phyloP scores from a whole-genome alignment of 2,329 filamentous ascomycete species.

The Byssothecium circinans region DNA sequence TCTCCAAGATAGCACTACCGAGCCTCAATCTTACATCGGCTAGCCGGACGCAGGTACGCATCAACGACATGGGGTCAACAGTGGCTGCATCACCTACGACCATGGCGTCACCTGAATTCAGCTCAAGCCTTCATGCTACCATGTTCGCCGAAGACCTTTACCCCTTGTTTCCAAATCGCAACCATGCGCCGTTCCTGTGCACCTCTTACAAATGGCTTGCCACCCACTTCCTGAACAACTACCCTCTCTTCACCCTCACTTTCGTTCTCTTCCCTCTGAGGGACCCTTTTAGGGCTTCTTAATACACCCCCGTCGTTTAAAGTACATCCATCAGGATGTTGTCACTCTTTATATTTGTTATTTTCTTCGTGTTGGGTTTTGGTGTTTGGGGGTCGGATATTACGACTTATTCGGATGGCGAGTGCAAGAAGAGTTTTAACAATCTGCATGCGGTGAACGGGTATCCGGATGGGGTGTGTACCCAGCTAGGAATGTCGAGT shows the following conservation, averaged over 20 bases:
- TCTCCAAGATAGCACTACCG: too few relatives aligned
- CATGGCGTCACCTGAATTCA: too few relatives aligned
- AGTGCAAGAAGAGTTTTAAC: conserved; percentile 15
- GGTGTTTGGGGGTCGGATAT: conserved; percentile 12
- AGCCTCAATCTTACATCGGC: too few relatives aligned
- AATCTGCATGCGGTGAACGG: conserved; percentile 17
- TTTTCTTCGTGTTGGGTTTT: neutral
- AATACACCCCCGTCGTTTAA: conserved; percentile 3
- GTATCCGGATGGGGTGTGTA: conserved; percentile 18
- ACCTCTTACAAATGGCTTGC: conserved; percentile 9
- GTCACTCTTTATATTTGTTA: neutral
- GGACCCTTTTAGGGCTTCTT: conserved; percentile 5
- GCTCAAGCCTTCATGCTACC: too few relatives aligned
- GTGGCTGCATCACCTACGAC: too few relatives aligned
- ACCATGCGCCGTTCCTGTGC: neutral
- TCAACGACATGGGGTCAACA: too few relatives aligned
- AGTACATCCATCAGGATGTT: conserved; percentile 4
- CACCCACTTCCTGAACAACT: neutral
- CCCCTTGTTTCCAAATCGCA: neutral
- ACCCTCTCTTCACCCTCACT: neutral
- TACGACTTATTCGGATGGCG: conserved; percentile 15
- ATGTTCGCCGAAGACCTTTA: neutral
- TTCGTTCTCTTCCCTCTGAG: conserved; percentile 1
- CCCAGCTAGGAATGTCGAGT: conserved; percentile 11
- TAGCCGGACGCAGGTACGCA: too few relatives aligned